Percentiles rank a stretch among this genome's conserved stretches.
These are phyloP conservation scores for Euphorbia schlechtendalii DNA, from an alignment of 441 rosid genomes.

Conservation along the genomic window DNA sequence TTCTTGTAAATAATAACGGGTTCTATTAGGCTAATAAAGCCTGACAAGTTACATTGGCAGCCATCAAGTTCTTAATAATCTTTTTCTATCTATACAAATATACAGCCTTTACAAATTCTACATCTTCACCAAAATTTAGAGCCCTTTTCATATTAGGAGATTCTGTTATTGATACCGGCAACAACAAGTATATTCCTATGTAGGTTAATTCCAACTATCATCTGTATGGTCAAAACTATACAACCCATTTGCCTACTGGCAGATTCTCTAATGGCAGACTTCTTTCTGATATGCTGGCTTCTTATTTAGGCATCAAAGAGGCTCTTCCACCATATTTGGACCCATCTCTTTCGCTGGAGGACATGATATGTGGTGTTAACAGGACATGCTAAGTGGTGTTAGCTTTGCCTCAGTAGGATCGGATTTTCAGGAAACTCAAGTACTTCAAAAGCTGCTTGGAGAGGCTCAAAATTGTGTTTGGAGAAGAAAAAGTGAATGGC, in stretches of 20 bases:
- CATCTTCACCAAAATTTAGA: constrained; percentile 21
- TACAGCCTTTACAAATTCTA: background rate
- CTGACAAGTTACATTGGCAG: background rate
- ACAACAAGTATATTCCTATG: constrained; percentile 42
- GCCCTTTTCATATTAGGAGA: constrained; percentile 51
- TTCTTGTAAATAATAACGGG: no score
- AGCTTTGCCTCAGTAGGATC: constrained; percentile 53
- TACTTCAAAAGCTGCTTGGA: constrained; percentile 28
- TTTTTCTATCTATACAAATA: background rate
- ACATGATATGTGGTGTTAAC: no score
- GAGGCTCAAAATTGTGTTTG: constrained; percentile 34
- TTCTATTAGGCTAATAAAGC: no score
- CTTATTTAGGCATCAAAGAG: constrained; percentile 35
- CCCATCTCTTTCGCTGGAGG: constrained; percentile 33
- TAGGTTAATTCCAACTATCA: constrained; percentile 27
- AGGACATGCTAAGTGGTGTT: constrained; percentile 46
- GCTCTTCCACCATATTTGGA: constrained; percentile 49
- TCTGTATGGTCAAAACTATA: constrained; percentile 50
- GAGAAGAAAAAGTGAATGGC: constrained; percentile 30
- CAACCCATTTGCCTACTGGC: constrained; percentile 35
- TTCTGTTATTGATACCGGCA: constrained; percentile 53
- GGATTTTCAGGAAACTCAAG: constrained; percentile 38
- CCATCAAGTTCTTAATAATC: background rate
- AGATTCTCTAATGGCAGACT: constrained; percentile 59
- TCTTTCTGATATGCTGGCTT: constrained; percentile 40